phyloP scores from a whole-genome alignment of 2,329 filamentous ascomycete genomes.

The Aspergillus aculeatus region DNA sequence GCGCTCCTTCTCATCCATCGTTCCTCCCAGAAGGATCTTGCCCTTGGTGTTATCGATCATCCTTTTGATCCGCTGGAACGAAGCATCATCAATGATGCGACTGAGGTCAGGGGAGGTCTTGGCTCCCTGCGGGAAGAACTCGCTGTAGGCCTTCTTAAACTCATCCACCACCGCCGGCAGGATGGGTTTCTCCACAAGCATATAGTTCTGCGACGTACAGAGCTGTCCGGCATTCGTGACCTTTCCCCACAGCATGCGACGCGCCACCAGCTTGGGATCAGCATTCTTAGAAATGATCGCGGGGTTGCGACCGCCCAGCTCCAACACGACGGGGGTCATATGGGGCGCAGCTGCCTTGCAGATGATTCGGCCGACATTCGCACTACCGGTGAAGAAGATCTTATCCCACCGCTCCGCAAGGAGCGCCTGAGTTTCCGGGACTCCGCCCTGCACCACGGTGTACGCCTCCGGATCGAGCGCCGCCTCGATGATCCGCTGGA shows the following conservation, averaged over 20 bases:
- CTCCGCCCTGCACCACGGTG: conserved; percentile 72
- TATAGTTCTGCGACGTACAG: conserved; percentile 91
- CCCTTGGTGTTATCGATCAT: conserved; percentile 85
- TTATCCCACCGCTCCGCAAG: conserved; percentile 94
- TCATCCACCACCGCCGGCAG: conserved; percentile 70
- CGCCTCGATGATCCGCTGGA: conserved; percentile 74
- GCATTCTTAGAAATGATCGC: conserved; percentile 85
- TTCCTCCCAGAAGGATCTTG: conserved; percentile 82
- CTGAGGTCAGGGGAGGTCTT: conserved; percentile 74
- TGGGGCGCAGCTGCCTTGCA: conserved; percentile 85
- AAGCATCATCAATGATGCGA: conserved; percentile 74
- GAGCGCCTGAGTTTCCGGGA: conserved; percentile 77
- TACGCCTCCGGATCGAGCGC: conserved; percentile 77
- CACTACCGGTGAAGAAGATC: conserved; percentile 91
- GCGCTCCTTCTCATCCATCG: conserved; percentile 72
- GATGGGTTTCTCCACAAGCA: conserved; percentile 74
- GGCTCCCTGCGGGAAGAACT: conserved; percentile 82
- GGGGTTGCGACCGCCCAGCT: conserved; percentile 89
- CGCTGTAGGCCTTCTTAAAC: conserved; percentile 67
- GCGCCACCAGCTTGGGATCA: conserved; percentile 75
- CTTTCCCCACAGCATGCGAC: conserved; percentile 87
- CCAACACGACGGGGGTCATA: conserved; percentile 81
- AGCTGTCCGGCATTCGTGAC: conserved; percentile 82
- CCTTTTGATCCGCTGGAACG: conserved; percentile 80
- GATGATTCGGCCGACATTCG: conserved; percentile 78